These are phyloP conservation scores for Aspergillus tubingensis DNA, from an alignment of 2,329 filamentous ascomycete genomes.

Conservation along the genomic window DNA sequence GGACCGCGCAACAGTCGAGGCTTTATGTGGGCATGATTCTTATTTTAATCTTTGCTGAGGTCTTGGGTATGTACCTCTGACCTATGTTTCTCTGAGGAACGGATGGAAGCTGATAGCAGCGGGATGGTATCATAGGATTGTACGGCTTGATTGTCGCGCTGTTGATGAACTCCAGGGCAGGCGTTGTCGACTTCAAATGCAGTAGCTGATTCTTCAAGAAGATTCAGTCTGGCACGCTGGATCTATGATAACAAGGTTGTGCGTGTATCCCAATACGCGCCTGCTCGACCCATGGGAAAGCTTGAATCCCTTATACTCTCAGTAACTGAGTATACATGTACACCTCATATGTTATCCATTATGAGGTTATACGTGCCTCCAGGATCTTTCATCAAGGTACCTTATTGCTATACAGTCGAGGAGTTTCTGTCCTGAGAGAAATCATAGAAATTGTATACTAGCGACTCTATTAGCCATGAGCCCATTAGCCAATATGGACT, in stretches of 20 bases:
- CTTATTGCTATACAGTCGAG: no score
- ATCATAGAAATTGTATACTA: no score
- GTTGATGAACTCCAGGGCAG: constrained; percentile 1
- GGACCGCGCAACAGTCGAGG: constrained; percentile 54
- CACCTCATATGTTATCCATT: no score
- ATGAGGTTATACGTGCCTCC: no score
- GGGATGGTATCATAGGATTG: constrained; percentile 1
- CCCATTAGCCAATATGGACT: no score
- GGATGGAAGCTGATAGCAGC: background rate
- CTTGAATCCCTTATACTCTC: no score
- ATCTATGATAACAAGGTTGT: background rate
- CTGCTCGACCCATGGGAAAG: no score
- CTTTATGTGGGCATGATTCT: constrained; percentile 97
- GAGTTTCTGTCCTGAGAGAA: no score
- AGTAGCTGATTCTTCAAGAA: background rate
- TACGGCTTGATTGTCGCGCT: constrained; percentile 9
- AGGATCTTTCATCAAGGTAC: no score
- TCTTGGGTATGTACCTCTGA: constrained; percentile 69
- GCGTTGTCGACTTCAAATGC: constrained; percentile 1
- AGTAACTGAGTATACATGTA: no score
- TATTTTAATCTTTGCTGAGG: constrained; percentile 99
- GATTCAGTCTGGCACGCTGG: background rate
- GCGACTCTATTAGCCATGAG: no score
- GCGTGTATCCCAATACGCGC: background rate
- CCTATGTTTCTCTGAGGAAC: background rate